Evolutionary conservation across 768 basidiomycete genomes (phyloP).

Genomic region (Cyathus striatus): DNA sequence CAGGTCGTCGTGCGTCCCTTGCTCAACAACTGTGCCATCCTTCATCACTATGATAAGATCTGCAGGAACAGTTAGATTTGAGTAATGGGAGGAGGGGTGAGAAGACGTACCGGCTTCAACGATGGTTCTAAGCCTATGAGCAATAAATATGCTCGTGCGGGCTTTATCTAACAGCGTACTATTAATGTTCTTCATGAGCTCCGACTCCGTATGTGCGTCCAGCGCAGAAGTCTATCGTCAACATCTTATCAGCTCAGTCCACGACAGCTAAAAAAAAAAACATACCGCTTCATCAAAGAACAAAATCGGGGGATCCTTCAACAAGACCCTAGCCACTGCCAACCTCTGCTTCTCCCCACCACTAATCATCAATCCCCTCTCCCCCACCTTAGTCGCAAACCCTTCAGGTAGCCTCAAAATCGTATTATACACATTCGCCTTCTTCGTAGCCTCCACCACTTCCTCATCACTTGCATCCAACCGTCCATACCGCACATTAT

Average conservation of each 20-base stretch:
- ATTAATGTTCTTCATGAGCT: constrained; percentile 94
- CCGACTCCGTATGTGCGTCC: constrained; percentile 91
- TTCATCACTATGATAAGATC: constrained; percentile 92
- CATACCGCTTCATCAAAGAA: constrained; percentile 98
- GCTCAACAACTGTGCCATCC: constrained; percentile 87
- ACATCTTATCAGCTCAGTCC: constrained; percentile 1
- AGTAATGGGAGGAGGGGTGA: constrained; percentile 1
- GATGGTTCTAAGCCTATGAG: constrained; percentile 86
- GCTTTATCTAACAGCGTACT: constrained; percentile 65
- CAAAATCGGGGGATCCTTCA: constrained; percentile 93
- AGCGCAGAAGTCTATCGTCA: constrained; percentile 82
- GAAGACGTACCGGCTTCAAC: constrained; percentile 72
- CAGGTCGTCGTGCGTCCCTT: constrained; percentile 90
- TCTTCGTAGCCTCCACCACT: constrained; percentile 75
- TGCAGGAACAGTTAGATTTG: constrained; percentile 14
- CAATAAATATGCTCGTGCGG: constrained; percentile 95
- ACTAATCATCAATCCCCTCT: constrained; percentile 95
- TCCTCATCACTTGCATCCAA: constrained; percentile 86
- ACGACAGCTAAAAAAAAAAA: constrained; percentile 12
- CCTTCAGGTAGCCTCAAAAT: constrained; percentile 79
- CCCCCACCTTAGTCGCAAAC: constrained; percentile 90
- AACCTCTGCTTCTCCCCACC: constrained; percentile 98
- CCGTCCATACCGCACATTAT: constrained; percentile 92
- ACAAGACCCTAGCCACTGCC: constrained; percentile 86
- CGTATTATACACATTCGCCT: constrained; percentile 84